Evolutionary conservation across 2,329 filamentous ascomycete species (phyloP).

Genomic region (Trichoderma citrinoviride): DNA sequence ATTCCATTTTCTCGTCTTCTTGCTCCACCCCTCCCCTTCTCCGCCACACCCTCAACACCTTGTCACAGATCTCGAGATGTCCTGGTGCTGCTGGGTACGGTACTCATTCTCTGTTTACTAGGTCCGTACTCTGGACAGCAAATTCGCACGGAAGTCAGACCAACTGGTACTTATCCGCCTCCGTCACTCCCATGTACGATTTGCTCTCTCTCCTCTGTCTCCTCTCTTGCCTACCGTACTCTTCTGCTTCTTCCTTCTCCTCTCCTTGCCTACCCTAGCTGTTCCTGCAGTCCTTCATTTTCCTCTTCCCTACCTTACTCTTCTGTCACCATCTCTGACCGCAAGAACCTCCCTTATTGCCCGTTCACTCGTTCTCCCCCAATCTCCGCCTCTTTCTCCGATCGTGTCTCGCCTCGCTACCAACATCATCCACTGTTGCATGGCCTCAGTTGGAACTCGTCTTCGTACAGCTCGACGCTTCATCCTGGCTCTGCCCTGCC

Average conservation of each 20-base stretch:
- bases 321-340: not conserved
- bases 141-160: not conserved
- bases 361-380: not conserved
- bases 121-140: too few species aligned
- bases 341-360: too few species aligned
- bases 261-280: not conserved
- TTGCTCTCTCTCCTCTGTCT: not conserved
- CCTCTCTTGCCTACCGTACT: not conserved
- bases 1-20: conserved; percentile 4
- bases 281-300: not conserved
- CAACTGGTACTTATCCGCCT: not conserved
- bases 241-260: not conserved
- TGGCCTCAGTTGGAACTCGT: not conserved
- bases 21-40: conserved; percentile 10
- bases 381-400: not conserved
- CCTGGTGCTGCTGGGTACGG: not conserved
- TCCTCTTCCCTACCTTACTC: not conserved
- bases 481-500: conserved; percentile 18
- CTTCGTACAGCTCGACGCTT: conserved; percentile 19
- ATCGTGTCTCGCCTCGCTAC: not conserved
- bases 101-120: too few species aligned
- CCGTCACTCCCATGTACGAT: conserved; percentile 5
- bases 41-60: conserved; percentile 17
- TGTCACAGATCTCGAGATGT: conserved; percentile 12
- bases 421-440: not conserved